A percentile compares a stretch with the other conserved stretches of the same genome.
These are phyloP conservation scores for Albophoma yamanashiensis DNA, from an alignment of 2,329 filamentous ascomycete genomes.

Conservation along the genomic window DNA sequence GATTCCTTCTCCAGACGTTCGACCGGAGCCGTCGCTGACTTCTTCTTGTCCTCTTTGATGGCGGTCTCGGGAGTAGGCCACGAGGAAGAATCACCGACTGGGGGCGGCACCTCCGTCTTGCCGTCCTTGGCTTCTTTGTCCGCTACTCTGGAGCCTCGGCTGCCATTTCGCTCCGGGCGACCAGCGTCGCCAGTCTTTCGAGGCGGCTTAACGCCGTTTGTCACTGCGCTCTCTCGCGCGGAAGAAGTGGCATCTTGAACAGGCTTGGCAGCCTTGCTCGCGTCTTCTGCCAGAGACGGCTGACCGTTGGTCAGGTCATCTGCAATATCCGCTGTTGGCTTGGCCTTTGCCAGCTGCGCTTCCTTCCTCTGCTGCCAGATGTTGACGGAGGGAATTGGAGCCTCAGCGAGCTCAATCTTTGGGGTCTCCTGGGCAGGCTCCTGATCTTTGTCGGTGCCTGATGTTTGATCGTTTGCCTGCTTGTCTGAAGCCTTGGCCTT, in stretches of 20 bases:
- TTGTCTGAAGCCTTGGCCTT: constrained; percentile 39
- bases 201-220: constrained; percentile 28
- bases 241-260: constrained; percentile 10
- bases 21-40: constrained; percentile 37
- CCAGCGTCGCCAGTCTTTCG: constrained; percentile 31
- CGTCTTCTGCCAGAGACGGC: constrained; percentile 24
- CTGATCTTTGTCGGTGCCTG: constrained; percentile 46
- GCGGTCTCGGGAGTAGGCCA: constrained; percentile 89
- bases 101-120: constrained; percentile 36
- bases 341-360: constrained; percentile 45
- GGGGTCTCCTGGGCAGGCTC: constrained; percentile 30
- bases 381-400: constrained; percentile 75
- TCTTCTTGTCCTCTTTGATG: constrained; percentile 60
- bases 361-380: constrained; percentile 76
- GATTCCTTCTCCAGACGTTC: constrained; percentile 53
- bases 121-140: constrained; percentile 29
- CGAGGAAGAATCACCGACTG: constrained; percentile 63
- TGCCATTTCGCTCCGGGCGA: constrained; percentile 30
- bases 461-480: constrained; percentile 37
- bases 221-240: constrained; percentile 13
- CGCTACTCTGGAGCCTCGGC: constrained; percentile 33
- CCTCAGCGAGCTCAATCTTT: constrained; percentile 63
- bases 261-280: constrained; percentile 26
- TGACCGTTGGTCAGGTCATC: constrained; percentile 26
- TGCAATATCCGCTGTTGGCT: constrained; percentile 17